Evolutionary conservation across 805 yeast genomes (phyloP), one percentile per base, ranked within the genome.

Genomic region (Yamadazyma philogaea): DNA sequence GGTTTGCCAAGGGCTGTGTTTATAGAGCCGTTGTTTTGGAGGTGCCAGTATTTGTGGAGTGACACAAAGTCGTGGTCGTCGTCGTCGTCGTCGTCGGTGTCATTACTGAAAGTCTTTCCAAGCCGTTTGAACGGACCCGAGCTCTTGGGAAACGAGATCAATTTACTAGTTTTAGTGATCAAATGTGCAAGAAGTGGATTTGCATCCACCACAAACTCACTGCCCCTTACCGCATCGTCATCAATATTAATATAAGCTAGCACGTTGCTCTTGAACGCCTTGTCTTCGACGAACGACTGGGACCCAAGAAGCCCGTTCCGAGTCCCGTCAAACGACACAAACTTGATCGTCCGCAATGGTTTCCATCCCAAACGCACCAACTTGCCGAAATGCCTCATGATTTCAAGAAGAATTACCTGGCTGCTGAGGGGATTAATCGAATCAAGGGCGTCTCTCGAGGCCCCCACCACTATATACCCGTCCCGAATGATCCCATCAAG

Each of bases 241-340:
- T 70, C 74, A 28, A 70, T 57, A 44, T 70, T 63, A 31, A 70
- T 64, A 48, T 64, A 70, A 2, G 64, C 60, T 11, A 68, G 37
- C 3, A 66, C 48, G 26, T 38, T 38, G 7, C 34, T 22, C 16
- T 24, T 42, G 33, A 33, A 39, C 3, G n/a, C n/a, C 11, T 26
- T 15, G 34, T 60, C 67, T 19, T 58, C 56, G 3, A 56, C 39
- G 16, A 43, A 49, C 4, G 49, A 43, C 35, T 51, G 53, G 0
- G 69, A 51, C 1, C 74, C 75, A 15, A 64, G 39, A 8, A 61
- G 53, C 2, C 68, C 70, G 37, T 56, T 56, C 21, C 56, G 55
- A 6, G 64, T 52, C 1, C 67, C 73, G 44, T 70, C 75, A 70
- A 72, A 68, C 1, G 70, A 64, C 2, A 69, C 58, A 50, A 70